These are phyloP conservation scores for grape (Vitis vinifera) DNA, from an alignment of 164 flowering plant genomes.

Conservation along the genomic window ASM3070453v1 NC_081808.1:2334501-2335000, in stretches of 20 bases:
- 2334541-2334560: neutral
- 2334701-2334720: neutral
- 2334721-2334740: neutral
- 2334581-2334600: constrained; percentile 1
- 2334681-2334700: neutral
- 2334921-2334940: no score
- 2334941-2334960: neutral
- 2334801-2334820: constrained; percentile 4
- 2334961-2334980: neutral
- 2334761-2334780: neutral
- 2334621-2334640: neutral
- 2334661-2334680: neutral
- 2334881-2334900: constrained; percentile 64
- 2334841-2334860: constrained; percentile 54
- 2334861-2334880: constrained; percentile 83
- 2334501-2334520: neutral
- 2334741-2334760: neutral
- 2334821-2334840: constrained; percentile 23
- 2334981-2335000: neutral
- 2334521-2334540: neutral
- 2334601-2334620: neutral
- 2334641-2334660: neutral
- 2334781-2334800: neutral
- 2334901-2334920: constrained; percentile 57
- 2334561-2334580: neutral